Conservation (phyloP, 257 asterid genomes). For the Petunia secreta region DNA sequence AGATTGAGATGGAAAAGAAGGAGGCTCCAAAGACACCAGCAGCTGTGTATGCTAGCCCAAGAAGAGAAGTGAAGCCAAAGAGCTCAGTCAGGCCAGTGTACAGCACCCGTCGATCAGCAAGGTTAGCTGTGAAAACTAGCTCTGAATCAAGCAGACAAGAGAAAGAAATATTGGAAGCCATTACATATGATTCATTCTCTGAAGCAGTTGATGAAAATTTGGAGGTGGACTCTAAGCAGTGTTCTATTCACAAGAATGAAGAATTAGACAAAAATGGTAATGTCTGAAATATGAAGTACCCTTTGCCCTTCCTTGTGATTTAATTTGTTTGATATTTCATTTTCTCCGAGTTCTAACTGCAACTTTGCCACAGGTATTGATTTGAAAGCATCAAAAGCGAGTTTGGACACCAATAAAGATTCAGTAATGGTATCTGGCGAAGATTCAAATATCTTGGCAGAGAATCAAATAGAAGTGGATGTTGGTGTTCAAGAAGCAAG, state of each 20-base stretch:
- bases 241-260: slow-evolving; percentile 37
- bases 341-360: background rate
- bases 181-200: slow-evolving; percentile 33
- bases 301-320: background rate
- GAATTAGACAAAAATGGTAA: background rate
- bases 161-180: slow-evolving; percentile 28
- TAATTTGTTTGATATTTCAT: background rate
- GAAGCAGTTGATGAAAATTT: slow-evolving; percentile 34
- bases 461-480: background rate
- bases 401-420: background rate
- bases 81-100: slow-evolving; percentile 37
- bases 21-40: slow-evolving; percentile 52
- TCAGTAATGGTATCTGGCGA: background rate
- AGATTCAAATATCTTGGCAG: background rate
- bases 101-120: slow-evolving; percentile 64
- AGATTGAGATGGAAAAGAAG: slow-evolving; percentile 33
- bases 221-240: slow-evolving; percentile 28
- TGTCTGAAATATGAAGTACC: slow-evolving; percentile 41
- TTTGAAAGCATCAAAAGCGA: slow-evolving; percentile 21
- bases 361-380: slow-evolving; percentile 13
- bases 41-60: slow-evolving; percentile 42
- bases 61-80: slow-evolving; percentile 46
- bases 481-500: background rate
- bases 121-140: slow-evolving; percentile 56
- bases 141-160: slow-evolving; percentile 24